phyloP scores from a whole-genome alignment of 2,329 filamentous ascomycete species.

The Diaporthe caulivora region DNA sequence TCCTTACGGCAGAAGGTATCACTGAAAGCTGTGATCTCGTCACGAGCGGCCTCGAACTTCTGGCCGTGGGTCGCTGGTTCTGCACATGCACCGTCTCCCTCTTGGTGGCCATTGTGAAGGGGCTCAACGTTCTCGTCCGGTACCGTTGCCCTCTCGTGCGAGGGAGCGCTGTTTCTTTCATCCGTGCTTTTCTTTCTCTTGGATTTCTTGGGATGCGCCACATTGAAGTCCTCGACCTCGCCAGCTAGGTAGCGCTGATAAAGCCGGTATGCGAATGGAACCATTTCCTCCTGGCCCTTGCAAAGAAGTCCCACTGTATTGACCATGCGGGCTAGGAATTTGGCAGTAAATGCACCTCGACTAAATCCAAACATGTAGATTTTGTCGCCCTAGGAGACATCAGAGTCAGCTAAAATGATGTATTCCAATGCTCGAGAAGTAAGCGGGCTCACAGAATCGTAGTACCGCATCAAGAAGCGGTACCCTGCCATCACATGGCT shows the following conservation, averaged over 20 bases:
- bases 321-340: slow-evolving; percentile 65
- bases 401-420: neutral
- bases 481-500: slow-evolving; percentile 66
- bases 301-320: slow-evolving; percentile 62
- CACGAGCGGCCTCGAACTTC: slow-evolving; percentile 40
- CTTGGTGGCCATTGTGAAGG: slow-evolving; percentile 42
- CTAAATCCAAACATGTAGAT: slow-evolving; percentile 69
- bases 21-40: slow-evolving; percentile 59
- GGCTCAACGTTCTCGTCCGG: slow-evolving; percentile 40
- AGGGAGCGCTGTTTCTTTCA: slow-evolving; percentile 7
- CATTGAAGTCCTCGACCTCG: slow-evolving; percentile 50
- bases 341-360: slow-evolving; percentile 65
- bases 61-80: slow-evolving; percentile 19
- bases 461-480: slow-evolving; percentile 67
- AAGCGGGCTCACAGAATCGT: slow-evolving; percentile 51
- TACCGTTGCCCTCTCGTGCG: slow-evolving; percentile 33
- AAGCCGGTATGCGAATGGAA: slow-evolving; percentile 61
- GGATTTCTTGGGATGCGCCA: slow-evolving; percentile 38
- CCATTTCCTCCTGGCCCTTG: slow-evolving; percentile 66
- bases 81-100: slow-evolving; percentile 38
- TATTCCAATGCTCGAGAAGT: neutral
- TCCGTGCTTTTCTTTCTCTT: slow-evolving; percentile 48
- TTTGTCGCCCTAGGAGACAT: slow-evolving; percentile 54
- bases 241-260: slow-evolving; percentile 57
- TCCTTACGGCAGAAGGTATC: slow-evolving; percentile 61